Evolutionary conservation across 352 stramenopile species (phyloP), one percentile per base, ranked within the genome.

Genomic region (Globisporangium viniferum): DNA sequence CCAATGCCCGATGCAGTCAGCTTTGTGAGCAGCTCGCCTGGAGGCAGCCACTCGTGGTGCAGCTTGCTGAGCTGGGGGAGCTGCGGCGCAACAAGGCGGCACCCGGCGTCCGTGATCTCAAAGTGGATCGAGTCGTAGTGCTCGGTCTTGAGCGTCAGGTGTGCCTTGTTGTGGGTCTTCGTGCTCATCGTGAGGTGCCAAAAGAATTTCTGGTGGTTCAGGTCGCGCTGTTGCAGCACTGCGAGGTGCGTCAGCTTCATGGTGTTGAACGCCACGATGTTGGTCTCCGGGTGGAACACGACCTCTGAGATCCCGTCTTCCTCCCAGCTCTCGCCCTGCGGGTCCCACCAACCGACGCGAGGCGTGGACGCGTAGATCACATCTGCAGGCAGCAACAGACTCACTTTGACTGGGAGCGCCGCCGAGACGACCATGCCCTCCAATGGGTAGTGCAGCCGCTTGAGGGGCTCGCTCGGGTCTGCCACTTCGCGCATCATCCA

Each of bases 401-500:
- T 86, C 20, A 78, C 82, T 69, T 93, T 93, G 49, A 94, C 80
- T 0, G 84, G 81, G 31, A 91, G 64, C 0, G 81, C 79, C 12
- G 86, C 81, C 18, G 86, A 92, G 53, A 78, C 75, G 29, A 92
- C 76, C 80, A 86, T 90, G 20, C 84, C 84, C 41, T 94, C 84
- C 20, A 94, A 68, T 15, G 84, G 86, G 68, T 94, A 94, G 35
- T 87, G 76, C 8, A 93, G 74, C 31, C 80, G 76, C 61, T 89
- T 86, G 35, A 86, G 79, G 33, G 84, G 70, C 41, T 90, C 75
- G 1, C 51, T 68, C 5, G 70, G 67, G 41, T 84, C 75, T 3
- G 81, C 68, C 7, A 94, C 73, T 46, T 92, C 83, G 7, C 85
- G 80, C 80, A 94, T 94, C 39, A 92, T 73, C 86, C 86, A 94